Evolutionary conservation across 768 basidiomycete species (phyloP).

Genomic region (Pulveroboletus sp.): DNA sequence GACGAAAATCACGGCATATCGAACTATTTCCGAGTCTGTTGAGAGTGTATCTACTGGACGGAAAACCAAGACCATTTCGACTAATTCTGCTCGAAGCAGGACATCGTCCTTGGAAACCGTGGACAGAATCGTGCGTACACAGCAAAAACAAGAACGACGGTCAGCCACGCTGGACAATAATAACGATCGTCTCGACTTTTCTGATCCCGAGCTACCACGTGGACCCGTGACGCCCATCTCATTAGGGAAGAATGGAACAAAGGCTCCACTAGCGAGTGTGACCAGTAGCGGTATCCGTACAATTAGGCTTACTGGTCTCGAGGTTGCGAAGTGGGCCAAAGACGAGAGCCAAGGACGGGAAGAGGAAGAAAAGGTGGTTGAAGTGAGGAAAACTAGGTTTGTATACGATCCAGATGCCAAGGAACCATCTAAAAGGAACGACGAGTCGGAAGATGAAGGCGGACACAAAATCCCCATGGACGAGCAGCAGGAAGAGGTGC

Average conservation of each 20-base stretch:
- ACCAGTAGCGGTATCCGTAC: slow-evolving; percentile 23
- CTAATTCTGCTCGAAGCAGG: slow-evolving; percentile 1
- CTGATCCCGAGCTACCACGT: slow-evolving; percentile 30
- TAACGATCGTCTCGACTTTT: slow-evolving; percentile 15
- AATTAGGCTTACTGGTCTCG: slow-evolving; percentile 49
- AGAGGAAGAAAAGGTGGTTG: slow-evolving; percentile 20
- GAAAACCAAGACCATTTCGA: slow-evolving; percentile 1
- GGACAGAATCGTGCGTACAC: background rate
- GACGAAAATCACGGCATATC: slow-evolving; percentile 7
- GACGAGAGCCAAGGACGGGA: slow-evolving; percentile 34
- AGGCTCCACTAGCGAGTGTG: slow-evolving; percentile 2
- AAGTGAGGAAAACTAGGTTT: slow-evolving; percentile 47
- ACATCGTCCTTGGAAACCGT: slow-evolving; percentile 7
- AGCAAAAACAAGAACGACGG: slow-evolving; percentile 7
- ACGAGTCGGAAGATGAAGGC: slow-evolving; percentile 8
- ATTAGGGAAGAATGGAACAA: slow-evolving; percentile 19
- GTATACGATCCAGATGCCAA: slow-evolving; percentile 23
- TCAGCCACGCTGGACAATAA: slow-evolving; percentile 13
- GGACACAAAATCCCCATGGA: background rate
- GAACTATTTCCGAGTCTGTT: slow-evolving; percentile 18
- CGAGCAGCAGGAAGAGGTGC: slow-evolving; percentile 18
- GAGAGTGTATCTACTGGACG: slow-evolving; percentile 4
- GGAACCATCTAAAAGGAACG: slow-evolving; percentile 21
- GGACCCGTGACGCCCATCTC: slow-evolving; percentile 32
- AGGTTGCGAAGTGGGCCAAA: slow-evolving; percentile 48